Evolutionary conservation across 495 filamentous ascomycete species (phyloP).

Genomic region (Penicillium silybi): DNA sequence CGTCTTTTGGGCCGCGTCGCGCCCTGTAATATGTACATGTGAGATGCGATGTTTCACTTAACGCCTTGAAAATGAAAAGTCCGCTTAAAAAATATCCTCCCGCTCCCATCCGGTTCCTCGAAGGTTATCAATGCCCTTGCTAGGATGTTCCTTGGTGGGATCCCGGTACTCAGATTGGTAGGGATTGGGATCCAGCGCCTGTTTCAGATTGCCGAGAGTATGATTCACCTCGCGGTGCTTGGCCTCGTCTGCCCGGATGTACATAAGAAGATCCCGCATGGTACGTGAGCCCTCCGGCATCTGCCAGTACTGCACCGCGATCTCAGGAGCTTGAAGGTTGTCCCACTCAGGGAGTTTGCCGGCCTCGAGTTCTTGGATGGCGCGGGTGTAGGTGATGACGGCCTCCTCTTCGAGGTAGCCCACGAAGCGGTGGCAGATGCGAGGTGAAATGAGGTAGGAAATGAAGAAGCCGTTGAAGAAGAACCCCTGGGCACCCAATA

Average conservation of each 20-base stretch:
- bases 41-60: background rate
- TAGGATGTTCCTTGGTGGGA: slow-evolving; percentile 57
- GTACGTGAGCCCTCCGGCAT: slow-evolving; percentile 81
- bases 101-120: slow-evolving; percentile 78
- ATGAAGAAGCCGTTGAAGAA: slow-evolving; percentile 96
- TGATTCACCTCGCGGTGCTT: slow-evolving; percentile 98
- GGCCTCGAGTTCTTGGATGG: slow-evolving; percentile 78
- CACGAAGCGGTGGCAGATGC: slow-evolving; percentile 91
- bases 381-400: slow-evolving; percentile 88
- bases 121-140: slow-evolving; percentile 64
- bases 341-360: slow-evolving; percentile 82
- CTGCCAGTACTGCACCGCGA: slow-evolving; percentile 86
- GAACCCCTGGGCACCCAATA: slow-evolving; percentile 78
- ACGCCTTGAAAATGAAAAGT: background rate
- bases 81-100: slow-evolving; percentile 55
- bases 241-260: slow-evolving; percentile 92
- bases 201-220: slow-evolving; percentile 80
- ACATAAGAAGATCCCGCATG: slow-evolving; percentile 82
- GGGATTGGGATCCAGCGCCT: slow-evolving; percentile 83
- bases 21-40: background rate
- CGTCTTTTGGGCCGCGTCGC: background rate
- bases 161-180: slow-evolving; percentile 75
- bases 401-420: slow-evolving; percentile 97
- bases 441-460: slow-evolving; percentile 81
- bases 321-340: slow-evolving; percentile 73